phyloP scores from a whole-genome alignment of 2,329 filamentous ascomycete species.

The Fusarium decemcellulare region DNA sequence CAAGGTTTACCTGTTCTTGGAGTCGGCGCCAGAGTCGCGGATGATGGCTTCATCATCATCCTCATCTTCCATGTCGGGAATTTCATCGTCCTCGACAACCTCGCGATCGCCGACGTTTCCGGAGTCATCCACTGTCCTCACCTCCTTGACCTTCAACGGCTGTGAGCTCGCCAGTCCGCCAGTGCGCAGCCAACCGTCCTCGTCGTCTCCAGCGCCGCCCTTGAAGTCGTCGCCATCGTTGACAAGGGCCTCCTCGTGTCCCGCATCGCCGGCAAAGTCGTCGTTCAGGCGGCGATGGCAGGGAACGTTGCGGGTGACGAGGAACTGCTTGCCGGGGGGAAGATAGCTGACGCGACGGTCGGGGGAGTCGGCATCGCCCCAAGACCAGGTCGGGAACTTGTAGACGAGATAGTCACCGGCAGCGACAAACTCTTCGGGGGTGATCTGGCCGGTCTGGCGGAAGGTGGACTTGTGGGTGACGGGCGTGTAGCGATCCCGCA shows the following conservation, averaged over 20 bases:
- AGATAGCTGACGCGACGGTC: slow-evolving; percentile 85
- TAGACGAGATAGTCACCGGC: slow-evolving; percentile 98
- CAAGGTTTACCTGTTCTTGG: slow-evolving; percentile 60
- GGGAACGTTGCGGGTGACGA: slow-evolving; percentile 94
- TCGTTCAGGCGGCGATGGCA: slow-evolving; percentile 93
- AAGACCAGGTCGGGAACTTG: slow-evolving; percentile 99
- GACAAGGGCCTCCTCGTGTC: slow-evolving; percentile 88
- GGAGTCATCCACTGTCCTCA: slow-evolving; percentile 89
- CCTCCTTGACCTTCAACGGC: slow-evolving; percentile 83
- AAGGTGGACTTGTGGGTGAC: slow-evolving; percentile 94
- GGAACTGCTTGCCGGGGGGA: slow-evolving; percentile 91
- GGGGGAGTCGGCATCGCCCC: slow-evolving; percentile 89
- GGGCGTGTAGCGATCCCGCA: slow-evolving; percentile 92
- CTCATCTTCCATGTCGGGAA: slow-evolving; percentile 98
- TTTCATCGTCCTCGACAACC: slow-evolving; percentile 82
- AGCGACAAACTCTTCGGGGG: slow-evolving; percentile 94
- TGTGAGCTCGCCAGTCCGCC: slow-evolving; percentile 83
- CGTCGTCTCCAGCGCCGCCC: slow-evolving; percentile 67
- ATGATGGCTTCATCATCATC: slow-evolving; percentile 98
- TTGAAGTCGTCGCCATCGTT: slow-evolving; percentile 79
- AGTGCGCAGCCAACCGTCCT: slow-evolving; percentile 93
- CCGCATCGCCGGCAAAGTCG: slow-evolving; percentile 91
- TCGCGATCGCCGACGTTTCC: slow-evolving; percentile 86
- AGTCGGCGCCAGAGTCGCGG: slow-evolving; percentile 72
- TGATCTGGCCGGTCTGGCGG: slow-evolving; percentile 93